phyloP scores from a whole-genome alignment of 208 protist species.

The Angomonas deanei region DNA sequence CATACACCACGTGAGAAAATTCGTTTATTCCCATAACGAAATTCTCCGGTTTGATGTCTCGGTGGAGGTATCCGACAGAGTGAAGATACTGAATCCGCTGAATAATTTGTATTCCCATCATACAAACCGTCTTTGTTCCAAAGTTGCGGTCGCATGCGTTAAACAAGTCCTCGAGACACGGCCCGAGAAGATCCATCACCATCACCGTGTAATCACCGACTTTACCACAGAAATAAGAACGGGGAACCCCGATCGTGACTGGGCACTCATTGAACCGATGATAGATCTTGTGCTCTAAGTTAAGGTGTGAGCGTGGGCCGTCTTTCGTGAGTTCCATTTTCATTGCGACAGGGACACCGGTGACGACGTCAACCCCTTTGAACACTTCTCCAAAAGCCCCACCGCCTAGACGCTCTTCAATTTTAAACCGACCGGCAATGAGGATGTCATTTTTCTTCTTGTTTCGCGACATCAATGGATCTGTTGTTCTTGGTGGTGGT shows the following conservation, averaged over 20 bases:
- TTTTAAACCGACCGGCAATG: slow-evolving; percentile 87
- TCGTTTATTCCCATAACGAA: slow-evolving; percentile 76
- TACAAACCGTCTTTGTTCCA: slow-evolving; percentile 92
- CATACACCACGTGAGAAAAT: slow-evolving; percentile 60
- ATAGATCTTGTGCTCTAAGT: slow-evolving; percentile 78
- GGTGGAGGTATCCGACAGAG: slow-evolving; percentile 73
- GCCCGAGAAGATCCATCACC: slow-evolving; percentile 98
- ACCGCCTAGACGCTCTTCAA: slow-evolving; percentile 93
- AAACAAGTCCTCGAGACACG: slow-evolving; percentile 98
- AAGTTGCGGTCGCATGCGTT: slow-evolving; percentile 88
- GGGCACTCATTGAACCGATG: slow-evolving; percentile 53
- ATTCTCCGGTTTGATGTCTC: slow-evolving; percentile 90
- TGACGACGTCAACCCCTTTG: slow-evolving; percentile 61
- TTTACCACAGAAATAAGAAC: slow-evolving; percentile 92
- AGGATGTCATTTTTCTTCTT: slow-evolving; percentile 25
- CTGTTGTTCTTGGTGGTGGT: too few relatives aligned
- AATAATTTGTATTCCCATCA: slow-evolving; percentile 94
- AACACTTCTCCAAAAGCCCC: slow-evolving; percentile 99
- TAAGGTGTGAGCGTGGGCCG: slow-evolving; percentile 54
- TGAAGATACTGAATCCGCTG: slow-evolving; percentile 93
- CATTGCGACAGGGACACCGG: slow-evolving; percentile 54
- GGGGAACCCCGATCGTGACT: slow-evolving; percentile 91
- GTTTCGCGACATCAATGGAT: slow-evolving; percentile 12
- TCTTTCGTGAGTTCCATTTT: slow-evolving; percentile 77
- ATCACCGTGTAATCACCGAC: slow-evolving; percentile 98